These are phyloP conservation scores for Hypericum perforatum DNA, from an alignment of 345 rosid genomes.

Conservation along the genomic window DNA sequence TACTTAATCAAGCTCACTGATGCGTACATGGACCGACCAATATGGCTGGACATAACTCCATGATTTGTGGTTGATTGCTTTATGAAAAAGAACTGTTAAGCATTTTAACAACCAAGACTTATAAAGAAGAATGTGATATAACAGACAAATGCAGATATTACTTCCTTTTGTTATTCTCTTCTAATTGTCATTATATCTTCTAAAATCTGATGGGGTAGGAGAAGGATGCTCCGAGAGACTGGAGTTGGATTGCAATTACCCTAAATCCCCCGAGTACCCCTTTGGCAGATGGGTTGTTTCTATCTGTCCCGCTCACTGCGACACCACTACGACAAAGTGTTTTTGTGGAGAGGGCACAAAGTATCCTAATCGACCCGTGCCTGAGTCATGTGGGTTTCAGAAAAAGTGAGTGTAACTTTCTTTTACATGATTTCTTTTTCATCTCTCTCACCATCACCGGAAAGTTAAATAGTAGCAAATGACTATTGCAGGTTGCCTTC, in stretches of 20 bases:
- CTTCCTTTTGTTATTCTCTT: too few species aligned
- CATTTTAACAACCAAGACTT: too few species aligned
- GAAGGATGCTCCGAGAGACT: constrained; percentile 60
- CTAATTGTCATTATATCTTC: neutral
- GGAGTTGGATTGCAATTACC: constrained; percentile 61
- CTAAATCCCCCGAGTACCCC: constrained; percentile 56
- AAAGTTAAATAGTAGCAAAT: neutral
- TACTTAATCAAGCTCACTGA: too few species aligned
- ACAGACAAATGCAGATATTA: too few species aligned
- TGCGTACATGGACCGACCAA: too few species aligned
- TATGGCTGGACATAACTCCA: too few species aligned
- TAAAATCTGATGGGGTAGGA: constrained; percentile 27
- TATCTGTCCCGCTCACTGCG: constrained; percentile 77
- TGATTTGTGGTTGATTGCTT: too few species aligned
- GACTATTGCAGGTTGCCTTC: constrained; percentile 44
- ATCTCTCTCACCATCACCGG: neutral
- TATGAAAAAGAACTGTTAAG: too few species aligned
- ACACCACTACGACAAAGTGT: constrained; percentile 87
- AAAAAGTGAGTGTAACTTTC: constrained; percentile 38
- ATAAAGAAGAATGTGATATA: too few species aligned
- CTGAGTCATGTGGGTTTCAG: constrained; percentile 87
- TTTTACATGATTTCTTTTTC: constrained; percentile 7
- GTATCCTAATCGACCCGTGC: constrained; percentile 84
- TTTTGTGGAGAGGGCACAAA: constrained; percentile 97
- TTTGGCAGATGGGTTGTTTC: constrained; percentile 90